Evolutionary conservation across 1,284 basidiomycete genomes (phyloP).

Genomic region (Melanopsichium pennsylvanicum): DNA sequence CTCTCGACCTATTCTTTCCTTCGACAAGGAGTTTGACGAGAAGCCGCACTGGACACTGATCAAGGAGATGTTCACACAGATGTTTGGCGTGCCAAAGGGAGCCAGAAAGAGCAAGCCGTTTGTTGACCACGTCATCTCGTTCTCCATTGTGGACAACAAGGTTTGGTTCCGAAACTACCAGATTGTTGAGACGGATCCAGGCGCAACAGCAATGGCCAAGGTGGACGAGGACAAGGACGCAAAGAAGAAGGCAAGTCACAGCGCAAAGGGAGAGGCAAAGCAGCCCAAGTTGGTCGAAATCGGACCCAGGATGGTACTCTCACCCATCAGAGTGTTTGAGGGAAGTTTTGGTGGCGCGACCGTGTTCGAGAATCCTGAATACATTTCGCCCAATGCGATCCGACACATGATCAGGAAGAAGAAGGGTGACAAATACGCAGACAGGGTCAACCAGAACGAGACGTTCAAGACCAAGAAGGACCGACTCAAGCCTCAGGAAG

Average conservation of each 20-base stretch:
- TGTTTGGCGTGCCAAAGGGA: conserved; percentile 90
- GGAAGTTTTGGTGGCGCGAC: conserved; percentile 83
- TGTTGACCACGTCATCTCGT: conserved; percentile 95
- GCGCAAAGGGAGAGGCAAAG: conserved; percentile 19
- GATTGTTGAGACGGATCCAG: conserved; percentile 73
- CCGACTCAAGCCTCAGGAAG: conserved; percentile 75
- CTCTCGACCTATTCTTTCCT: conserved; percentile 87
- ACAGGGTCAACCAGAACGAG: conserved; percentile 79
- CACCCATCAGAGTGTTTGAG: conserved; percentile 97
- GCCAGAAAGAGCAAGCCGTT: conserved; percentile 94
- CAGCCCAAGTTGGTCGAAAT: conserved; percentile 70
- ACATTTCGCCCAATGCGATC: conserved; percentile 84
- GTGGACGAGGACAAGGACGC: conserved; percentile 70
- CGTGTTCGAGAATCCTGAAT: conserved; percentile 95
- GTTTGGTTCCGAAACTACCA: conserved; percentile 99
- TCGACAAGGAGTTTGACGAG: conserved; percentile 89
- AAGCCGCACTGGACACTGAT: conserved; percentile 86
- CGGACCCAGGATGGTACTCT: conserved; percentile 94
- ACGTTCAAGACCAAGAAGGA: conserved; percentile 76
- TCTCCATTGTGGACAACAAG: conserved; percentile 93
- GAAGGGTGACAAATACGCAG: conserved; percentile 81
- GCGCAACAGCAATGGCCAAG: conserved; percentile 47
- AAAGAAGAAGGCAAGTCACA: conserved; percentile 39
- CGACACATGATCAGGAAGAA: conserved; percentile 77
- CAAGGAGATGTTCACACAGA: conserved; percentile 95